Evolutionary conservation across 1,139 yeast genomes (phyloP).

Genomic region (Taphrina deformans): DNA sequence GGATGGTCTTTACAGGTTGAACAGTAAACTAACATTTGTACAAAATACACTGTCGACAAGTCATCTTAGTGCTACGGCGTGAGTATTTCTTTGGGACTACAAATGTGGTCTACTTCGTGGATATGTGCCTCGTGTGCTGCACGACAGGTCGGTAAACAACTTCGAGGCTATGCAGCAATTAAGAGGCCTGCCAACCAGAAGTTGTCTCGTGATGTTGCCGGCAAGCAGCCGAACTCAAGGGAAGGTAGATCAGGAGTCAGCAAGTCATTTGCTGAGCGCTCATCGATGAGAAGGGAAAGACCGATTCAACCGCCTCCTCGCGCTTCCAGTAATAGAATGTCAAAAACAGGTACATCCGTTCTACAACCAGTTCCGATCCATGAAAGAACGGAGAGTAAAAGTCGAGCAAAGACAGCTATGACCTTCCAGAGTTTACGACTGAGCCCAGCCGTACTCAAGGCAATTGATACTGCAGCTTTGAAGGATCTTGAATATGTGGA

Average conservation of each 20-base stretch:
- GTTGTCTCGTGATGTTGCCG: conserved; percentile 9
- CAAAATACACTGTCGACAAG: no score
- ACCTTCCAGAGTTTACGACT: conserved; percentile 64
- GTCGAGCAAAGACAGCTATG: conserved; percentile 8
- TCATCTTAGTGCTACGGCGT: no score
- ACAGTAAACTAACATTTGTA: no score
- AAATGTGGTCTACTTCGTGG: no score
- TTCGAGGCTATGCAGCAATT: not conserved
- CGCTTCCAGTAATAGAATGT: conserved; percentile 19
- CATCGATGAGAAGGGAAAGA: not conserved
- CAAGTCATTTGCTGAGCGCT: not conserved
- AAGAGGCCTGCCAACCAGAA: not conserved
- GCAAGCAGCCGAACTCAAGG: not conserved
- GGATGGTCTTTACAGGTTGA: no score
- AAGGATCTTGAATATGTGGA: conserved; percentile 43
- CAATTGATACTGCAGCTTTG: conserved; percentile 60
- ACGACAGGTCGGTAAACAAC: not conserved
- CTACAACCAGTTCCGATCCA: conserved; percentile 10
- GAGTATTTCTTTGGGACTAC: no score
- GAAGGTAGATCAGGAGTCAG: not conserved
- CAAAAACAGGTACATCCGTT: conserved; percentile 26
- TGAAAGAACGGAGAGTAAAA: conserved; percentile 18
- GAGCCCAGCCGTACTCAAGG: conserved; percentile 65
- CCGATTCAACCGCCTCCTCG: not conserved
- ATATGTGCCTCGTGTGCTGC: not conserved